Evolutionary conservation across 768 basidiomycete species (phyloP).

Genomic region (Kwoniella europaea): DNA sequence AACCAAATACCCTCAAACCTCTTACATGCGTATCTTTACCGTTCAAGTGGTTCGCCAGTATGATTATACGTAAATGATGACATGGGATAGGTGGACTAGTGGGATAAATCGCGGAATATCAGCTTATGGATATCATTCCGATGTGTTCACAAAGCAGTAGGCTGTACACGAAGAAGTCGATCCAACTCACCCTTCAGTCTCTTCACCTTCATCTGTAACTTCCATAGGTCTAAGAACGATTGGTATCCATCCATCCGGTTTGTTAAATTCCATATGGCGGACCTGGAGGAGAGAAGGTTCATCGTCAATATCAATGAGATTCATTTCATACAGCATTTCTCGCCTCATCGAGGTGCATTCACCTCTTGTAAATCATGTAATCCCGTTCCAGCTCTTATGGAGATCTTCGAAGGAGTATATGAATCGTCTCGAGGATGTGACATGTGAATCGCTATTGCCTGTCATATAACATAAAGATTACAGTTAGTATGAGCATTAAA

Average conservation of each 20-base stretch:
- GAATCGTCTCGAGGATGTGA: slow-evolving; percentile 78
- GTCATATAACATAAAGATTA: neutral
- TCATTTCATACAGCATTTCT: too few species aligned
- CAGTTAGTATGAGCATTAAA: too few species aligned
- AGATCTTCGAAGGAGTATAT: slow-evolving; percentile 90
- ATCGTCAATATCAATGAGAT: too few species aligned
- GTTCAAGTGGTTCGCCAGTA: slow-evolving; percentile 94
- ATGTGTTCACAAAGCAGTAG: neutral
- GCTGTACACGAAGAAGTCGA: neutral
- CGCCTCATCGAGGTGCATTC: slow-evolving; percentile 51
- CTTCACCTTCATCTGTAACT: slow-evolving; percentile 69
- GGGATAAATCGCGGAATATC: neutral
- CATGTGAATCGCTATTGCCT: slow-evolving; percentile 50
- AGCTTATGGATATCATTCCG: neutral
- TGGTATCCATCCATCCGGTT: slow-evolving; percentile 90
- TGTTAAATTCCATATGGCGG: slow-evolving; percentile 73
- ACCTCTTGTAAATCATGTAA: slow-evolving; percentile 91
- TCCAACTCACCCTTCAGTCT: slow-evolving; percentile 74
- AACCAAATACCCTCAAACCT: slow-evolving; percentile 83
- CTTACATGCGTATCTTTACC: slow-evolving; percentile 99
- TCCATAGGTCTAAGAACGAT: slow-evolving; percentile 53
- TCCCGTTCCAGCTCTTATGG: slow-evolving; percentile 89
- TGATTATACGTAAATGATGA: slow-evolving; percentile 86
- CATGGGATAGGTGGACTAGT: slow-evolving; percentile 82
- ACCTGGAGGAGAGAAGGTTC: slow-evolving; percentile 33